A percentile compares a stretch with the other conserved stretches of the same genome.
These are phyloP conservation scores for Silene latifolia DNA, from an alignment of 148 eudicot genomes.

Conservation along the genomic window DNA sequence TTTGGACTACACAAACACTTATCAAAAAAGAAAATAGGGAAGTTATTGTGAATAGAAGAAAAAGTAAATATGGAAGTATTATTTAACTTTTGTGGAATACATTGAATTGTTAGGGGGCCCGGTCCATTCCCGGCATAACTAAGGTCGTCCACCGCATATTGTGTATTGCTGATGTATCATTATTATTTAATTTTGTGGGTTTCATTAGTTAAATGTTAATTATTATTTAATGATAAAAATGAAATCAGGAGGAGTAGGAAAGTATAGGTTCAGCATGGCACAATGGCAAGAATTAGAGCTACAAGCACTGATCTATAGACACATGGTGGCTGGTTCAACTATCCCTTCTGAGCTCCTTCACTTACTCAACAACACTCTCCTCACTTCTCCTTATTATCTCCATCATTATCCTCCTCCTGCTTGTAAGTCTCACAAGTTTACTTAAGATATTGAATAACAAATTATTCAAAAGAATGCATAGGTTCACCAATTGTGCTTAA, in stretches of 20 bases:
- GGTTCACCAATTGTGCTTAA: no score
- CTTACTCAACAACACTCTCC: constrained; percentile 51
- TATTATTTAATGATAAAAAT: background rate
- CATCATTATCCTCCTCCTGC: constrained; percentile 40
- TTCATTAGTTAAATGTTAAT: background rate
- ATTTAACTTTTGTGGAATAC: no score
- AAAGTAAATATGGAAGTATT: no score
- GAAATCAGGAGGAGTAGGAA: constrained; percentile 55
- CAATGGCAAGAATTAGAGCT: constrained; percentile 95
- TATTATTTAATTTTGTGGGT: background rate
- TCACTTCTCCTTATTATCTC: constrained; percentile 37
- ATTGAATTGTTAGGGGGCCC: no score
- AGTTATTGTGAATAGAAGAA: no score
- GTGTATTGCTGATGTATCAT: background rate
- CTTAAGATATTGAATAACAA: no score
- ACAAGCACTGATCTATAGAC: constrained; percentile 81
- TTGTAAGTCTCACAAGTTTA: constrained; percentile 33
- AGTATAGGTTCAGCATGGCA: constrained; percentile 62
- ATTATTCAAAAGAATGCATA: no score
- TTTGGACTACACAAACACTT: no score
- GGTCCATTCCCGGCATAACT: no score
- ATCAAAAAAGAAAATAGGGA: no score
- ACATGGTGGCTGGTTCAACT: constrained; percentile 66
- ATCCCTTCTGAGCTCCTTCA: constrained; percentile 78
- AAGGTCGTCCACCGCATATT: no score